phyloP scores from a whole-genome alignment of 108 stramenopile species.

The Nitzschia sp. region DNA sequence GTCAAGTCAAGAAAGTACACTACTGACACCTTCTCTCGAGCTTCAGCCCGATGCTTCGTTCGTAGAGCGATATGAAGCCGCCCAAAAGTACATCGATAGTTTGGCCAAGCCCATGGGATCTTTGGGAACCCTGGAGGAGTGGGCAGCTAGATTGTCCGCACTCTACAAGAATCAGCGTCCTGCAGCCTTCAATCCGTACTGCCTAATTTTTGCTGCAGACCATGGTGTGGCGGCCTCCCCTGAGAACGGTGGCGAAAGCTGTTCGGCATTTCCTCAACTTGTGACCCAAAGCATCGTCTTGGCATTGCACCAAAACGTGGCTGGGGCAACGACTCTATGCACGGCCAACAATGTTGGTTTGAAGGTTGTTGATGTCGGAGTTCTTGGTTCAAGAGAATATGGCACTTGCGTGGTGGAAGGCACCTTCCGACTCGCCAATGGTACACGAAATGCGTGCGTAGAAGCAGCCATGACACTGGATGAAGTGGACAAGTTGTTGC shows the following conservation, averaged over 20 bases:
- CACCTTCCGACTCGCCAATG: slow-evolving; percentile 36
- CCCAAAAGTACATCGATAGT: slow-evolving; percentile 51
- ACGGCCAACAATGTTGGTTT: slow-evolving; percentile 45
- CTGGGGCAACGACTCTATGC: slow-evolving; percentile 53
- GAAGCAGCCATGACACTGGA: slow-evolving; percentile 65
- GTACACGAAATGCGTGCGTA: slow-evolving; percentile 61
- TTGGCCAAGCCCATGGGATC: slow-evolving; percentile 83
- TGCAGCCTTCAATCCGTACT: slow-evolving; percentile 28
- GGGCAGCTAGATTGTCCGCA: slow-evolving; percentile 59
- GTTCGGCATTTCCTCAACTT: slow-evolving; percentile 67
- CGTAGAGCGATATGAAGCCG: slow-evolving; percentile 47
- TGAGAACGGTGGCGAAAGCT: slow-evolving; percentile 64
- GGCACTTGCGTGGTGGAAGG: slow-evolving; percentile 22
- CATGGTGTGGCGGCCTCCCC: slow-evolving; percentile 63
- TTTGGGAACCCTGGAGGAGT: slow-evolving; percentile 72
- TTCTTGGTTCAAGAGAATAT: slow-evolving; percentile 16
- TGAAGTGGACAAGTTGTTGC: slow-evolving; percentile 46
- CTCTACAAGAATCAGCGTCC: slow-evolving; percentile 51
- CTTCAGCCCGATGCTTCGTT: too few species aligned
- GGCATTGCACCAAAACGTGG: slow-evolving; percentile 55
- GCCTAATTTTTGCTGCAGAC: slow-evolving; percentile 77
- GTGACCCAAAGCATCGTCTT: slow-evolving; percentile 60
- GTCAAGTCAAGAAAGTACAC: too few species aligned
- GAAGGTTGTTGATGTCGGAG: slow-evolving; percentile 73
- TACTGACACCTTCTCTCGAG: too few species aligned